Conservation (phyloP, 1,139 yeast genomes). For the Sugiyamaella xylanicola region DNA sequence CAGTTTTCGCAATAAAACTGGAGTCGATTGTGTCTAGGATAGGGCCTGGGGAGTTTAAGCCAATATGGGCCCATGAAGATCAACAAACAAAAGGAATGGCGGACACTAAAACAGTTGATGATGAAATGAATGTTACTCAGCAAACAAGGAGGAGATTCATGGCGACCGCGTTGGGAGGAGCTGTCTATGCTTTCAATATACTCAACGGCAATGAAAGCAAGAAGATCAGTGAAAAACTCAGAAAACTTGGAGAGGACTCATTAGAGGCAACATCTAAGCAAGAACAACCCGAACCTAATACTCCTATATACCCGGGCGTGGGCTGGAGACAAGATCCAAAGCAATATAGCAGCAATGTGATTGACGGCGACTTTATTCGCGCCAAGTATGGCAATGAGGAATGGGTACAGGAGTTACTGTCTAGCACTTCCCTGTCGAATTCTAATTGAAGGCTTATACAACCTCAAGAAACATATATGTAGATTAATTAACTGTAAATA, state of each 20-base stretch:
- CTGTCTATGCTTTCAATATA: conserved; percentile 22
- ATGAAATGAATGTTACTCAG: not conserved
- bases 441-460: conserved; percentile 5
- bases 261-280: too few species aligned
- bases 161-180: conserved; percentile 23
- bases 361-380: conserved; percentile 21
- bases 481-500: not conserved
- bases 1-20: conserved; percentile 16
- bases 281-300: conserved; percentile 5
- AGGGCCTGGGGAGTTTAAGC: conserved; percentile 13
- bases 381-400: conserved; percentile 11
- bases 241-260: conserved; percentile 2
- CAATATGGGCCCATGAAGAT: conserved; percentile 1
- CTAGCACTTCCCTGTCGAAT: conserved; percentile 12
- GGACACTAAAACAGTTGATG: not conserved
- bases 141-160: conserved; percentile 13
- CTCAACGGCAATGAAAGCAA: conserved; percentile 9
- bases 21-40: conserved; percentile 17
- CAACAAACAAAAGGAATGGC: not conserved
- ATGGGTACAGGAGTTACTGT: conserved; percentile 20
- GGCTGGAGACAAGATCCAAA: conserved; percentile 5
- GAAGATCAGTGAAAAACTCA: conserved; percentile 4
- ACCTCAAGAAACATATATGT: not conserved
- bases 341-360: conserved; percentile 4
- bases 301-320: conserved; percentile 19